These are phyloP conservation scores for Acrocalymma vagum DNA, from an alignment of 2,329 filamentous ascomycete genomes.

Conservation along the genomic window DNA sequence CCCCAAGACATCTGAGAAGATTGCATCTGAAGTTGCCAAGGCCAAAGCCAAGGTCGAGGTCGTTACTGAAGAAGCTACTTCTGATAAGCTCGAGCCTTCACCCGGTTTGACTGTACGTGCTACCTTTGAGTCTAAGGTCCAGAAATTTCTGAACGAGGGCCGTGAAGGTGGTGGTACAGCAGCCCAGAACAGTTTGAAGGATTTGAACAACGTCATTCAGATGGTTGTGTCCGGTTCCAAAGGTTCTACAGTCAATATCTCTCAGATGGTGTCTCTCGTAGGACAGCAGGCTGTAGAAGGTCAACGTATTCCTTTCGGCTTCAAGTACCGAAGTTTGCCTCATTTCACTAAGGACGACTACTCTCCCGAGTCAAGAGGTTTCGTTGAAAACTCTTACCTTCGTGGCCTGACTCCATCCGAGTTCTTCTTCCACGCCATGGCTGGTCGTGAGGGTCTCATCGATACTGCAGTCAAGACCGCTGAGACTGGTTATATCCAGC, in stretches of 20 bases:
- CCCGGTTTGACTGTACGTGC: slow-evolving; percentile 99
- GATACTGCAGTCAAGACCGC: slow-evolving; percentile 99
- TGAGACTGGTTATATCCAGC: slow-evolving; percentile 98
- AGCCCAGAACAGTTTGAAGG: slow-evolving; percentile 91
- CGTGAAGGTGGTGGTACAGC: slow-evolving; percentile 96
- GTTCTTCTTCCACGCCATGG: slow-evolving; percentile 99
- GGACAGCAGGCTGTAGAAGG: slow-evolving; percentile 98
- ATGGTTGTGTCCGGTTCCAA: slow-evolving; percentile 98
- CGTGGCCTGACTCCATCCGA: slow-evolving; percentile 94
- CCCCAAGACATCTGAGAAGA: slow-evolving; percentile 80
- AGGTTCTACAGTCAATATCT: slow-evolving; percentile 98
- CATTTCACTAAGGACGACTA: slow-evolving; percentile 99
- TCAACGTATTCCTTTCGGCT: slow-evolving; percentile 98
- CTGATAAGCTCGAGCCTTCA: slow-evolving; percentile 87
- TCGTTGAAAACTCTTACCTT: slow-evolving; percentile 98
- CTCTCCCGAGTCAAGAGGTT: slow-evolving; percentile 94
- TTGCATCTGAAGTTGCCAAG: slow-evolving; percentile 80
- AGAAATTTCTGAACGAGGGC: slow-evolving; percentile 90
- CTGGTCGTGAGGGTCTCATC: slow-evolving; percentile 98
- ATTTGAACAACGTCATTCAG: slow-evolving; percentile 93
- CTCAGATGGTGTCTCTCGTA: slow-evolving; percentile 98
- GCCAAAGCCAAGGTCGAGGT: slow-evolving; percentile 83
- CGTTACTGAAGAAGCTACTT: slow-evolving; percentile 80
- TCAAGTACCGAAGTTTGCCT: slow-evolving; percentile 96
- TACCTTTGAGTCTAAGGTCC: slow-evolving; percentile 97